Conservation (phyloP, 495 filamentous ascomycete species). For the Hypoxylon intermedium region DNA sequence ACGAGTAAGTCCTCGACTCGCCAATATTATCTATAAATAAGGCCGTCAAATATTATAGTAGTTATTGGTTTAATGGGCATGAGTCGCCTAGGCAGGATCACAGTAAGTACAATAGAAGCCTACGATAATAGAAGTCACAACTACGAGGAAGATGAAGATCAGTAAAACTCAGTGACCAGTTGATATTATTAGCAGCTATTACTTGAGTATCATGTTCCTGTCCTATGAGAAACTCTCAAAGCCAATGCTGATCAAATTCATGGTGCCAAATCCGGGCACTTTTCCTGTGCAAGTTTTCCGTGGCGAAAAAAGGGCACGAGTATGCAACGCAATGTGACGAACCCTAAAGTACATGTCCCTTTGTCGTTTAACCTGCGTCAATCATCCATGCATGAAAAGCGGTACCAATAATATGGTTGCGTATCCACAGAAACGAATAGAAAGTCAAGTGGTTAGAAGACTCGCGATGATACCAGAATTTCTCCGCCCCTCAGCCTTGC, state of each 20-base stretch:
- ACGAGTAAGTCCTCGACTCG: too few relatives aligned
- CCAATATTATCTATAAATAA: too few relatives aligned
- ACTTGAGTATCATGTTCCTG: slow-evolving; percentile 29
- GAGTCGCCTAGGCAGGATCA: too few relatives aligned
- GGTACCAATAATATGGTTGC: slow-evolving; percentile 28
- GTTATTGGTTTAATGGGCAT: too few relatives aligned
- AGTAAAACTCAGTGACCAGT: slow-evolving; percentile 1
- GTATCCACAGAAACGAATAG: slow-evolving; percentile 35
- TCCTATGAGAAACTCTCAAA: slow-evolving; percentile 37
- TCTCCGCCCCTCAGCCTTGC: slow-evolving; percentile 1
- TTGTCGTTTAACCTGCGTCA: slow-evolving; percentile 23
- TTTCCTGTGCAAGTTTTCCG: slow-evolving; percentile 2
- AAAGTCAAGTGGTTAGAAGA: slow-evolving; percentile 5
- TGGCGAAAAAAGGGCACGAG: background rate
- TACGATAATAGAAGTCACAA: slow-evolving; percentile 5
- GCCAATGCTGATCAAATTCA: slow-evolving; percentile 18
- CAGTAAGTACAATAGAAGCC: background rate
- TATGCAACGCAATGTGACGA: slow-evolving; percentile 29
- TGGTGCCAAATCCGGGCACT: slow-evolving; percentile 8
- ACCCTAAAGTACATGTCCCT: slow-evolving; percentile 25
- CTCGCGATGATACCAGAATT: background rate
- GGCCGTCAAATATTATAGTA: too few relatives aligned
- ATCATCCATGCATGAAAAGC: slow-evolving; percentile 25
- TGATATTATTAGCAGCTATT: slow-evolving; percentile 34
- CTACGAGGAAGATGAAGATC: background rate